These are phyloP conservation scores for Aspergillus costaricaensis DNA, from an alignment of 2,329 filamentous ascomycete species.

Conservation along the genomic window DNA sequence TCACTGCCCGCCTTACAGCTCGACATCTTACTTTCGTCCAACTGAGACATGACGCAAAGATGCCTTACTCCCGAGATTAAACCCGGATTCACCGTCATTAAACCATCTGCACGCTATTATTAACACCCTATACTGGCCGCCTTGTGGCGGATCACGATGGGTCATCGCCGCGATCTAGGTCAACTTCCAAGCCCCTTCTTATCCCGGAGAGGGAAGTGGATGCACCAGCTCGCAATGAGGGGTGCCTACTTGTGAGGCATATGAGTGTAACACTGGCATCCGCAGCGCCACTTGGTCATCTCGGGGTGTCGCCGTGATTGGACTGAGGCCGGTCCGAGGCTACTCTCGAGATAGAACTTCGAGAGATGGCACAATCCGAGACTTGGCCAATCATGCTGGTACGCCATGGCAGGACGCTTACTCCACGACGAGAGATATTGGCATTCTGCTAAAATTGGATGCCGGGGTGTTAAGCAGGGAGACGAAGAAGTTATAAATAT, in stretches of 20 bases:
- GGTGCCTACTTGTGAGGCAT: not conserved
- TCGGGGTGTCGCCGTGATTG: not conserved
- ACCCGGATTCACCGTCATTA: constrained; percentile 4
- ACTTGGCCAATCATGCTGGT: constrained; percentile 7
- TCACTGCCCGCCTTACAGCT: constrained; percentile 8
- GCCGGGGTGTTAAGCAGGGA: not conserved
- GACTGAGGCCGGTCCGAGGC: not conserved
- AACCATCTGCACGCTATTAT: not conserved
- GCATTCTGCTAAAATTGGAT: not conserved
- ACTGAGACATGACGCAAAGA: constrained; percentile 10
- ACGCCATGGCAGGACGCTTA: not conserved
- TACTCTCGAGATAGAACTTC: not conserved
- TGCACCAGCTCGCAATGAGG: not conserved
- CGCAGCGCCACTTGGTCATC: not conserved
- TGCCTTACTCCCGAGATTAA: constrained; percentile 4
- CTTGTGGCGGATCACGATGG: not conserved
- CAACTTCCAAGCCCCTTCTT: not conserved
- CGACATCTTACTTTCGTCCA: not conserved
- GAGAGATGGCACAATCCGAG: constrained; percentile 8
- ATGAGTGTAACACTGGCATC: not conserved
- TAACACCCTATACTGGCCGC: not conserved
- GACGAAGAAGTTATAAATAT: constrained; percentile 5
- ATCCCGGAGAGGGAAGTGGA: not conserved
- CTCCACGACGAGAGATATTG: not conserved
- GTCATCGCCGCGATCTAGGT: not conserved